A percentile compares a stretch with the other conserved stretches of the same genome.
Conservation (phyloP, 192 early-diverging fungal genomes). For the Allomyces javanicus region DNA sequence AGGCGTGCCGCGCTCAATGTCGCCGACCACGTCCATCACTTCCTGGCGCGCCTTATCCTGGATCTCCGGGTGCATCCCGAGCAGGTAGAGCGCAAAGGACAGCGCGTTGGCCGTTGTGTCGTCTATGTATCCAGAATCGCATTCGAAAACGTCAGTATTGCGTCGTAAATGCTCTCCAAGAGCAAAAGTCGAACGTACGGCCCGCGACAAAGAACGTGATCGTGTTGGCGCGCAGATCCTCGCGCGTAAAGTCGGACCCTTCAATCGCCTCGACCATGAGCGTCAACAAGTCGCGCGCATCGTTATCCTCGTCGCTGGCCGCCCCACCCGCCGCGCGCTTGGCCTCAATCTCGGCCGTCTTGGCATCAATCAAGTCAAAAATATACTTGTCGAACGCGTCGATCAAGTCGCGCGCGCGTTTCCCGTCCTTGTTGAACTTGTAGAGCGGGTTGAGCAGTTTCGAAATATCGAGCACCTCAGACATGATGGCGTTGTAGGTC, state of each 20-base stretch:
- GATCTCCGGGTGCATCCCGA: slow-evolving; percentile 22
- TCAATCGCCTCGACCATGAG: slow-evolving; percentile 10
- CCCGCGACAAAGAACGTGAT: slow-evolving; percentile 31
- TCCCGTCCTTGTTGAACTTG: slow-evolving; percentile 8
- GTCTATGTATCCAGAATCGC: neutral
- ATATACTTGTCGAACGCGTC: neutral
- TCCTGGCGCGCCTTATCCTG: slow-evolving; percentile 33
- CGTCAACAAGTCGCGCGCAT: slow-evolving; percentile 8
- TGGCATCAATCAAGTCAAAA: slow-evolving; percentile 27
- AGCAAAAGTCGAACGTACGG: slow-evolving; percentile 4
- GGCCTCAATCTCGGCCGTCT: slow-evolving; percentile 2
- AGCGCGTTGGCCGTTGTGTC: slow-evolving; percentile 38
- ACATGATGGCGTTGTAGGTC: neutral
- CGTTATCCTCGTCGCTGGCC: slow-evolving; percentile 1
- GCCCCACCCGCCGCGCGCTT: neutral
- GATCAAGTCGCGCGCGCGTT: too few species aligned
- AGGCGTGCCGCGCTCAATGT: slow-evolving; percentile 13
- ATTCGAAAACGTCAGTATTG: too few species aligned
- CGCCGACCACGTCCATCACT: slow-evolving; percentile 27
- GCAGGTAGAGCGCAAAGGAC: slow-evolving; percentile 22
- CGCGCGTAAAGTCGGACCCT: neutral
- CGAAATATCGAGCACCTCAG: slow-evolving; percentile 7
- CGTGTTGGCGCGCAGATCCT: slow-evolving; percentile 20
- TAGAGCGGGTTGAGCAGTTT: slow-evolving; percentile 14
- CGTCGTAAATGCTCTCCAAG: too few species aligned